A percentile compares a stretch with the other conserved stretches of the same genome.
phyloP scores from a whole-genome alignment of 768 basidiomycete species.

The Neoboletus subvelutipes region DNA sequence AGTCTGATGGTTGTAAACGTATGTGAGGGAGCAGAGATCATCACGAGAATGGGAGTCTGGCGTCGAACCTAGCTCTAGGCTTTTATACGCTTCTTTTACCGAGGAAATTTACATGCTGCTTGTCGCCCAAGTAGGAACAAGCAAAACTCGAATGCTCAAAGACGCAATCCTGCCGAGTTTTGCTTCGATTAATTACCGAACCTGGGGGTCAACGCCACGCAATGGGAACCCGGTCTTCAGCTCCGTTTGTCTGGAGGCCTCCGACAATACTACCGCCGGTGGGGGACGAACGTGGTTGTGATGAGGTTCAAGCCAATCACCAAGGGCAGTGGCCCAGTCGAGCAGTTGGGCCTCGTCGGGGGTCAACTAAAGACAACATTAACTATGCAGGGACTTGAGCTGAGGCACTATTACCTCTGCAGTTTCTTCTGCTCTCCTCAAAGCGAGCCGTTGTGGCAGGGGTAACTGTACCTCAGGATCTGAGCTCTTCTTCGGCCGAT shows the following conservation, averaged over 20 bases:
- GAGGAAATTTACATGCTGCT: too few relatives aligned
- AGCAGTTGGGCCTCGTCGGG: conserved; percentile 57
- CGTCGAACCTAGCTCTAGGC: too few relatives aligned
- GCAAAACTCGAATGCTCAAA: too few relatives aligned
- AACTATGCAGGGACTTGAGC: not conserved
- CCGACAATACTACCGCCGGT: conserved; percentile 66
- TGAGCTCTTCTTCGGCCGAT: conserved; percentile 66
- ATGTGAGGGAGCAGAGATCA: too few relatives aligned
- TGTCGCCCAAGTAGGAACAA: too few relatives aligned
- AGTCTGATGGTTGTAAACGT: too few relatives aligned
- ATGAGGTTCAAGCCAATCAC: conserved; percentile 76
- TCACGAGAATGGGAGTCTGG: too few relatives aligned
- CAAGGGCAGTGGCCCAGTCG: conserved; percentile 59
- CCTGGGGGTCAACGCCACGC: conserved; percentile 55
- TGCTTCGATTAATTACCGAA: too few relatives aligned
- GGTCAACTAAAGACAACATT: conserved; percentile 52
- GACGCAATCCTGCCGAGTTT: too few relatives aligned
- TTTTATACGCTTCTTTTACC: too few relatives aligned
- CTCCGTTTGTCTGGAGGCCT: conserved; percentile 71
- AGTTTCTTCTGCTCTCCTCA: conserved; percentile 49
- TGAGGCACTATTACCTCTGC: conserved; percentile 44
- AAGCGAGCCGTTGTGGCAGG: conserved; percentile 56
- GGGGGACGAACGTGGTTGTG: conserved; percentile 74
- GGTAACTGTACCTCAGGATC: conserved; percentile 50
- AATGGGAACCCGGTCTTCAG: conserved; percentile 67